These are phyloP conservation scores for Apiospora rasikravindrae DNA, from an alignment of 2,329 filamentous ascomycete species.

Conservation along the genomic window DNA sequence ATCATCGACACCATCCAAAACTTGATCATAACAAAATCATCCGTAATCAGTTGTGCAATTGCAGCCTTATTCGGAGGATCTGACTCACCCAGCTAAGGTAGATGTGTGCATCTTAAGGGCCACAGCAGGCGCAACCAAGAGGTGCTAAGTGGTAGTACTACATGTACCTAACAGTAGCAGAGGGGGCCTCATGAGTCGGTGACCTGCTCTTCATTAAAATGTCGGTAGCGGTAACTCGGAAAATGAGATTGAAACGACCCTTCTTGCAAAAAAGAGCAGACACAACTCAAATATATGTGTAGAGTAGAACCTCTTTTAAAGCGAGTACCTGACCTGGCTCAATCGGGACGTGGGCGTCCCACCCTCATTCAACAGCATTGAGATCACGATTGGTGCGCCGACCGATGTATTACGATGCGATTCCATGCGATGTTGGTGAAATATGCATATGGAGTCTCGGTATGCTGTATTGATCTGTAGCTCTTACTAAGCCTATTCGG, in stretches of 20 bases:
- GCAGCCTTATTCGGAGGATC: neutral
- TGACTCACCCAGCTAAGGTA: neutral
- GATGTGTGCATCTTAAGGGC: neutral
- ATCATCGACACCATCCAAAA: conserved; percentile 2
- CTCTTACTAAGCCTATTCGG: neutral
- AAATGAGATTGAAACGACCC: neutral
- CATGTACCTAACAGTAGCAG: neutral
- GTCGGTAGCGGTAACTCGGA: neutral
- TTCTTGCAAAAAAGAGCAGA: neutral
- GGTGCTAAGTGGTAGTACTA: neutral
- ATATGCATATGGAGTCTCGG: neutral
- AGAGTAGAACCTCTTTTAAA: neutral
- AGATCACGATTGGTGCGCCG: neutral
- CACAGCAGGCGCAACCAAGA: neutral
- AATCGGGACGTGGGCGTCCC: neutral
- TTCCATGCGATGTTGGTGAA: neutral
- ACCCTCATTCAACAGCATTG: neutral
- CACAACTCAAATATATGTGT: neutral
- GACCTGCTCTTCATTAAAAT: neutral
- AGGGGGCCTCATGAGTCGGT: neutral
- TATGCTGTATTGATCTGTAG: neutral
- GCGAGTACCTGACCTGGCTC: neutral
- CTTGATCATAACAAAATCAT: neutral
- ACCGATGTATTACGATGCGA: neutral
- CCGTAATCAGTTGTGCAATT: neutral